Evolutionary conservation across 768 basidiomycete genomes (phyloP), one percentile per base, ranked within the genome.

Genomic region (Rhizopogon vulgaris): DNA sequence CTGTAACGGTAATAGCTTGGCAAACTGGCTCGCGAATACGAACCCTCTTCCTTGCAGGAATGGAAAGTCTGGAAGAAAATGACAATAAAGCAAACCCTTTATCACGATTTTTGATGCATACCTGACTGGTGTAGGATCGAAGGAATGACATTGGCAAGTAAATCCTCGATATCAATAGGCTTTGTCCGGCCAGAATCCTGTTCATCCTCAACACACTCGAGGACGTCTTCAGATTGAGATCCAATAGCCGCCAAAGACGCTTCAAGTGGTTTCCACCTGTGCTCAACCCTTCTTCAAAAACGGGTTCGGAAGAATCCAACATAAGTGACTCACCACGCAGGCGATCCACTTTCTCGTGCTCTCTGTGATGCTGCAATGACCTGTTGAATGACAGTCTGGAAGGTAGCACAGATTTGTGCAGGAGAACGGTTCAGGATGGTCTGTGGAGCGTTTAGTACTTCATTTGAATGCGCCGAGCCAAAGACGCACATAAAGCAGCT

Each of bases 41-140:
- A 97, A 96, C 0, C 84, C 90, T 54, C 96, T 79, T 10, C 95
- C 96, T 69, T 97, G 95, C 27, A 99, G 69, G 79, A 97, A 99
- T 0, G 93, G 93, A 51, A 77, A 78, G 22, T 91, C 94, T 95
- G 27, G 24, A 25, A 37, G 12, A 40, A 49, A 52, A 7, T 53
- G 43, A 22, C 39, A 48, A 27, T 48, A 32, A 49, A 28, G 43
- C 12, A 17, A 38, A 40, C 15, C 36, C 5, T 25, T 17, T 32
- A 41, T 18, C 28, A 42, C 38, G n/a, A 40, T 24, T 27, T 1
- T 41, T 38, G 14, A 54, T 5, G 30, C 78, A 43, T 56, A 94
- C 94, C 86, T 36, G 83, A 73, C 34, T 87, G 78, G 17, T 69
- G 72, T 28, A 98, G 74, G 39, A 91, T 74, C 6, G 84, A 77